A percentile compares a stretch with the other conserved stretches of the same genome.
Conservation (phyloP, 805 yeast species). For the Starmerella potacharoeniae region DNA sequence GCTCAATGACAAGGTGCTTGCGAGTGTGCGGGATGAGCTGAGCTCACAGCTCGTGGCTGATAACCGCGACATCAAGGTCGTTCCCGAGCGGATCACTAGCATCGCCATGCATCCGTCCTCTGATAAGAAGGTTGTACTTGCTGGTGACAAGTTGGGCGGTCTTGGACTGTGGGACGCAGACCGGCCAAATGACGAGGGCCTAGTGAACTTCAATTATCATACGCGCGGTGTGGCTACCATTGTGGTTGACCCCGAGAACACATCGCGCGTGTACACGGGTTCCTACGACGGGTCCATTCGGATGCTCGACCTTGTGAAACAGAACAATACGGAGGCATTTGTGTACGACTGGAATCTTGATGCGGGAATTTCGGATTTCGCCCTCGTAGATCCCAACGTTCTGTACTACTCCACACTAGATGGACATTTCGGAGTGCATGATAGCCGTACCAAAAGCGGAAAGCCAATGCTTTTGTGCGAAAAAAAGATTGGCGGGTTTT, state of each 20-base stretch:
- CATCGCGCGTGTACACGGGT: slow-evolving; percentile 50
- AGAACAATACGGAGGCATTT: slow-evolving; percentile 50
- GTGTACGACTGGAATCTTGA: slow-evolving; percentile 38
- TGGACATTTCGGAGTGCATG: slow-evolving; percentile 72
- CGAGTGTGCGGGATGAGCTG: slow-evolving; percentile 43
- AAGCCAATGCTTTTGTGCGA: slow-evolving; percentile 43
- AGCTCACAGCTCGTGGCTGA: slow-evolving; percentile 38
- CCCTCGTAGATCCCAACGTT: slow-evolving; percentile 44
- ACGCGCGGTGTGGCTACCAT: slow-evolving; percentile 61
- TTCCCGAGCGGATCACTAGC: slow-evolving; percentile 57
- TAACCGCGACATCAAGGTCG: slow-evolving; percentile 59
- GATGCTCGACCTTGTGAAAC: slow-evolving; percentile 50
- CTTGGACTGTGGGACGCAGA: slow-evolving; percentile 80
- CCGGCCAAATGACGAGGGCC: slow-evolving; percentile 31
- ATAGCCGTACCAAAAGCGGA: slow-evolving; percentile 43
- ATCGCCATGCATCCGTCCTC: slow-evolving; percentile 66
- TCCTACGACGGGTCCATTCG: slow-evolving; percentile 87
- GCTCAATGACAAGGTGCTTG: slow-evolving; percentile 41
- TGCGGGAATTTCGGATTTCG: slow-evolving; percentile 66
- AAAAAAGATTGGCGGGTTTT: slow-evolving; percentile 85
- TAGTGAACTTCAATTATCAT: slow-evolving; percentile 61
- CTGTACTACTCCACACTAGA: slow-evolving; percentile 64
- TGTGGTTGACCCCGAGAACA: slow-evolving; percentile 39
- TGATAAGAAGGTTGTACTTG: slow-evolving; percentile 53
- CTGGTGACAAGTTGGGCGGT: slow-evolving; percentile 83